phyloP scores from a whole-genome alignment of 306 rosid species.

The Mimosa pudica region DNA sequence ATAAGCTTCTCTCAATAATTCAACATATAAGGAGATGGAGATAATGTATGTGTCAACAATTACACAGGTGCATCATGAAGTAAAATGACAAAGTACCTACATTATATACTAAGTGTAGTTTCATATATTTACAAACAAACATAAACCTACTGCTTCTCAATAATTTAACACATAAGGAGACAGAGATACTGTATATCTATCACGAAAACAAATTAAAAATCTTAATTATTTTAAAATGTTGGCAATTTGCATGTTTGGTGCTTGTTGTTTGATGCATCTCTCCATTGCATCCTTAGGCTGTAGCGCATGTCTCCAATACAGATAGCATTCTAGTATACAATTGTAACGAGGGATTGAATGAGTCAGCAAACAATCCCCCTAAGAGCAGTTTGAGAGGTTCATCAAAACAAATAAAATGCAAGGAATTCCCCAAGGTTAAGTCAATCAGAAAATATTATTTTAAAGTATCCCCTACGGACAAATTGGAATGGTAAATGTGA shows the following conservation, averaged over 20 bases:
- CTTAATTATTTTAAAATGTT: constrained; percentile 10
- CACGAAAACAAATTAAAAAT: constrained; percentile 16
- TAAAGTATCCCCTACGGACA: not conserved
- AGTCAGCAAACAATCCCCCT: not conserved
- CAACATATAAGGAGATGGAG: too few species aligned
- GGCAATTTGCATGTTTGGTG: not conserved
- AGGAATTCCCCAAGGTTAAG: not conserved
- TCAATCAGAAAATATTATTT: not conserved
- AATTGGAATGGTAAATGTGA: not conserved
- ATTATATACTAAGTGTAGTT: not conserved
- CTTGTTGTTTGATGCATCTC: not conserved
- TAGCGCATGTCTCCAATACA: too few species aligned
- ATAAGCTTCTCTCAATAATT: too few species aligned
- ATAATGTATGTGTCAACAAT: too few species aligned
- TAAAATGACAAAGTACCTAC: too few species aligned
- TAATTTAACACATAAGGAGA: constrained; percentile 18
- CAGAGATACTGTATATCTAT: constrained; percentile 18
- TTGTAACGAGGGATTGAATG: not conserved
- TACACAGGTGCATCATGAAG: too few species aligned
- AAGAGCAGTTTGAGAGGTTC: not conserved
- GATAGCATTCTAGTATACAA: too few species aligned
- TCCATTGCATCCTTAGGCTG: not conserved
- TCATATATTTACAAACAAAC: not conserved
- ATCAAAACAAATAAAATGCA: not conserved
- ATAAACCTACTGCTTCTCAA: not conserved